A percentile compares a stretch with the other conserved stretches of the same genome.
phyloP scores from a whole-genome alignment of 2,329 filamentous ascomycete species.

The Cladosporium sp. region DNA sequence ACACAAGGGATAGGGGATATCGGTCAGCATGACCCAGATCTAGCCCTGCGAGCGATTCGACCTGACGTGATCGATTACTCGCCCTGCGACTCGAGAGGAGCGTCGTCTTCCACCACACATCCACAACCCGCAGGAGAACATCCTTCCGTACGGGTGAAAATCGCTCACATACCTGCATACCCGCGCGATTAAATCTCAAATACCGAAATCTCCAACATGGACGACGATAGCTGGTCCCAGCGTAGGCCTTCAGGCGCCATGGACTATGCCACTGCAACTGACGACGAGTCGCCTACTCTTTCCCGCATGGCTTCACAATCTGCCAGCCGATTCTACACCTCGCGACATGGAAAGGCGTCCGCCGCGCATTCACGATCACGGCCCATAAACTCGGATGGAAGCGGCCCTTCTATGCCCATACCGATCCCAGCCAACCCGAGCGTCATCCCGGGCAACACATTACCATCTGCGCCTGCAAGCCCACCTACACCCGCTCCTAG shows the following conservation, averaged over 20 bases:
- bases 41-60: conserved; percentile 7
- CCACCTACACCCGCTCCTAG: conserved; percentile 69
- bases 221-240: conserved; percentile 24
- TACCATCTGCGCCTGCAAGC: conserved; percentile 65
- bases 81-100: conserved; percentile 4
- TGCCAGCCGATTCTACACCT: conserved; percentile 32
- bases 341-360: conserved; percentile 38
- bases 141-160: neutral
- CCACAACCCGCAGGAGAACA: neutral
- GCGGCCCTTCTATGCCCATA: conserved; percentile 45
- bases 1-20: conserved; percentile 4
- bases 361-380: conserved; percentile 47
- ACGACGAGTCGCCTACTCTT: conserved; percentile 32
- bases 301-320: conserved; percentile 36
- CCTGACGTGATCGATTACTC: conserved; percentile 6
- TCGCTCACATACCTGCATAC: neutral
- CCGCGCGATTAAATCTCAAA: neutral
- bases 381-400: conserved; percentile 47
- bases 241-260: conserved; percentile 32
- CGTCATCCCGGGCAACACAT: conserved; percentile 60
- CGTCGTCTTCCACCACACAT: neutral
- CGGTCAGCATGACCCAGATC: conserved; percentile 9
- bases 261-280: conserved; percentile 33
- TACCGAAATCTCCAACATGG: conserved; percentile 8
- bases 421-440: conserved; percentile 47